These are phyloP conservation scores for Cercospora sp. DNA, from an alignment of 2,329 filamentous ascomycete species.

Conservation along the genomic window DNA sequence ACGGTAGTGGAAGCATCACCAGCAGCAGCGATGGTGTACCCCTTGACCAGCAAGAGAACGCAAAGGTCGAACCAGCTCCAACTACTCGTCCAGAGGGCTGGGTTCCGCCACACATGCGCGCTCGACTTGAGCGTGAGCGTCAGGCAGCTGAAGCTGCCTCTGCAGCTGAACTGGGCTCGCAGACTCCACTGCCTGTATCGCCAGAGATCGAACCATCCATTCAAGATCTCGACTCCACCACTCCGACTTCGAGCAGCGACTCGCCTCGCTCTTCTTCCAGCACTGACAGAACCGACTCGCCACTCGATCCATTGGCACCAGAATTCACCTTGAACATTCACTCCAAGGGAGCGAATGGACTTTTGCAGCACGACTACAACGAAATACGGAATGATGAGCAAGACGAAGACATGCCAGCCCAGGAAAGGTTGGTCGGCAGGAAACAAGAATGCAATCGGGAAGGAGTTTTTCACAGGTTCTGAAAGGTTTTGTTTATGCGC, in stretches of 20 bases:
- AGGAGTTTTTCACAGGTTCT: not conserved
- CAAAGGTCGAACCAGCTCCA: not conserved
- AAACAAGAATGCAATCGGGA: not conserved
- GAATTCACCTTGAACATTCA: not conserved
- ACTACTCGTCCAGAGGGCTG: not conserved
- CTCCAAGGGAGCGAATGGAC: not conserved
- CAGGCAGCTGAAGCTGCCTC: not conserved
- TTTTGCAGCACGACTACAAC: not conserved
- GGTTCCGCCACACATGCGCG: slow-evolving; percentile 16
- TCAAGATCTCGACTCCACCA: not conserved
- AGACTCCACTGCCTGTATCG: not conserved
- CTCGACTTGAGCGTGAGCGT: slow-evolving; percentile 2
- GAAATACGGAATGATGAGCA: not conserved
- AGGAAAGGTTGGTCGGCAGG: not conserved
- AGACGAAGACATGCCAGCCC: not conserved
- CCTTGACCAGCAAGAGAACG: not conserved
- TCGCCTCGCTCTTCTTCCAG: not conserved
- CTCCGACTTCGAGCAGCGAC: not conserved
- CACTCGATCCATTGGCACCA: not conserved
- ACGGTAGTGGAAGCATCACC: slow-evolving; percentile 1
- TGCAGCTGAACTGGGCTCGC: not conserved
- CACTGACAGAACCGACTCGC: not conserved
- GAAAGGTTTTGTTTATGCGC: not conserved
- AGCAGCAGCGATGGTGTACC: not conserved
- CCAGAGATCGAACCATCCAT: not conserved